phyloP scores from a whole-genome alignment of 192 early-diverging fungal genomes.

The Oehlia diaphana region DNA sequence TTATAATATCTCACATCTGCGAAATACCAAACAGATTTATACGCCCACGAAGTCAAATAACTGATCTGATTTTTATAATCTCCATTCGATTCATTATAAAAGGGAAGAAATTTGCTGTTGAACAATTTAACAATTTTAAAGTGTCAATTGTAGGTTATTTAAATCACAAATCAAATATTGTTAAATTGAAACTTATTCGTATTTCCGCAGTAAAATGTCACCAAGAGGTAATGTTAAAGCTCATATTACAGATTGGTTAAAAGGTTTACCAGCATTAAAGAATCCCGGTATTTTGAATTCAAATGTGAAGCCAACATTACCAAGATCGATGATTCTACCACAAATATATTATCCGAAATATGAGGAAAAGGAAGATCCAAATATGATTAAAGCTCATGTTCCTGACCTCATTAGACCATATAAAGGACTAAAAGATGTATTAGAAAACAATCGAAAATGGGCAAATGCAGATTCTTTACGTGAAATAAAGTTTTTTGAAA shows the following conservation, averaged over 20 bases:
- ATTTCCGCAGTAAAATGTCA: background rate
- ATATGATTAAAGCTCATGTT: background rate
- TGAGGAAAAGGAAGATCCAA: background rate
- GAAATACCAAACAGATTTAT: no score
- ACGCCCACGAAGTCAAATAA: no score
- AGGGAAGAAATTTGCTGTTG: no score
- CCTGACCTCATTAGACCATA: background rate
- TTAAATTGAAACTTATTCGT: no score
- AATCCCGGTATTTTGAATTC: background rate
- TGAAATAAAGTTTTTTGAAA: conserved; percentile 72
- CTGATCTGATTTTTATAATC: no score
- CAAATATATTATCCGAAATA: background rate
- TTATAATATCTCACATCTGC: no score
- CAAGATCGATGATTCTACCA: background rate
- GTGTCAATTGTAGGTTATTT: no score
- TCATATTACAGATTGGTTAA: conserved; percentile 7
- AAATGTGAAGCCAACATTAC: background rate
- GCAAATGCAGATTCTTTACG: conserved; percentile 54
- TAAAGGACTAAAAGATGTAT: conserved; percentile 19
- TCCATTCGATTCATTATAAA: no score
- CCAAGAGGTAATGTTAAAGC: background rate
- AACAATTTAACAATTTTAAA: no score
- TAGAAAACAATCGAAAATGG: conserved; percentile 66
- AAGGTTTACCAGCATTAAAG: background rate
- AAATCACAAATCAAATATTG: no score